These are phyloP conservation scores for Vanilla planifolia DNA, from an alignment of 106 monocot genomes.

Conservation along the genomic window DNA sequence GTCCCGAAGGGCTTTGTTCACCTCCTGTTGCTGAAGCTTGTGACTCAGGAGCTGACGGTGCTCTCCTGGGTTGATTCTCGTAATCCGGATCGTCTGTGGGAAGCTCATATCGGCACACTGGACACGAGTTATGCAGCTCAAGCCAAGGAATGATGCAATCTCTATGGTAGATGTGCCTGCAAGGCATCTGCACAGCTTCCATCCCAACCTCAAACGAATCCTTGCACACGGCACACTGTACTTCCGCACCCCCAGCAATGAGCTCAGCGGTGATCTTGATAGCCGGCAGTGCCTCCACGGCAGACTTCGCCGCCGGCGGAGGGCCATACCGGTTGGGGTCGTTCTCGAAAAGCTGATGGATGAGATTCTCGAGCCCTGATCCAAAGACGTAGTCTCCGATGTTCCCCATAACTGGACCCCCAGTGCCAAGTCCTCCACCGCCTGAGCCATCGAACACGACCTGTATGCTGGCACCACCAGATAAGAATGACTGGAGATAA, in stretches of 20 bases:
- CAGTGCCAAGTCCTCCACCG: neutral
- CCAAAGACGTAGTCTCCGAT: constrained; percentile 84
- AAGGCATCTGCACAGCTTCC: constrained; percentile 73
- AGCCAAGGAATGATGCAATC: constrained; percentile 94
- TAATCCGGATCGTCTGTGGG: constrained; percentile 84
- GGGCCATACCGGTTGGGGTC: constrained; percentile 89
- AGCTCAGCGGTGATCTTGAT: constrained; percentile 36
- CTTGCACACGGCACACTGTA: constrained; percentile 87
- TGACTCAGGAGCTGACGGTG: neutral
- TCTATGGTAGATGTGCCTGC: constrained; percentile 80
- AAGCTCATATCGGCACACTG: constrained; percentile 74
- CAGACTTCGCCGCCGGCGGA: constrained; percentile 78
- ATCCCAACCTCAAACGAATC: constrained; percentile 67
- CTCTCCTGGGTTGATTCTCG: constrained; percentile 15
- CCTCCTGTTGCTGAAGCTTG: neutral
- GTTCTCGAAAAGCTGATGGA: constrained; percentile 81
- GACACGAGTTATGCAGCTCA: constrained; percentile 87
- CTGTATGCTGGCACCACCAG: constrained; percentile 70
- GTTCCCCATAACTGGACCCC: constrained; percentile 31
- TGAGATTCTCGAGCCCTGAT: constrained; percentile 72
- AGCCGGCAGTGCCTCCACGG: constrained; percentile 38
- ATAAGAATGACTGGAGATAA: constrained; percentile 28
- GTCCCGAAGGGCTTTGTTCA: neutral
- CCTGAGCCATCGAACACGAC: constrained; percentile 46
- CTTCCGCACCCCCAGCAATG: constrained; percentile 25